These are phyloP conservation scores for Nemophila menziesii DNA, from an alignment of 257 asterid genomes.

Conservation along the genomic window DNA sequence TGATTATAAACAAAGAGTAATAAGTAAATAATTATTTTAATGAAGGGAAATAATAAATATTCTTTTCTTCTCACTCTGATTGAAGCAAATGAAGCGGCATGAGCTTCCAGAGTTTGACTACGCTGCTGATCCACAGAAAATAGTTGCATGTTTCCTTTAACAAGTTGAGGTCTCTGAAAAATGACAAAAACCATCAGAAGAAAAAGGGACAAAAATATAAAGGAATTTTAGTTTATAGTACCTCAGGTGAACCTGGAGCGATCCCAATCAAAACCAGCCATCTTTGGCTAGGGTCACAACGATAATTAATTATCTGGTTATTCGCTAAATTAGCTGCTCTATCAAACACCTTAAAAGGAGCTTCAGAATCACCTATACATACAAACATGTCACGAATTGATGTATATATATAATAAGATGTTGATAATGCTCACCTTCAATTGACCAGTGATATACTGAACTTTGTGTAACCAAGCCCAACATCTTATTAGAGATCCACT, in stretches of 20 bases:
- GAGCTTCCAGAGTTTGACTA: constrained; percentile 97
- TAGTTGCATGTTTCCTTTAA: constrained; percentile 93
- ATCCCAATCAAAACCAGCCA: constrained; percentile 97
- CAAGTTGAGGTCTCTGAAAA: constrained; percentile 79
- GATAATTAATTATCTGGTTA: constrained; percentile 86
- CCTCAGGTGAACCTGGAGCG: constrained; percentile 98
- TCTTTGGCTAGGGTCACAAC: constrained; percentile 91
- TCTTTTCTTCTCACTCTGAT: no score
- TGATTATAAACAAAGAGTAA: constrained; percentile 19
- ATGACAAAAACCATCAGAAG: constrained; percentile 4
- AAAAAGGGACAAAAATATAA: constrained; percentile 4
- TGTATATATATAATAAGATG: constrained; percentile 1
- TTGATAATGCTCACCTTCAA: constrained; percentile 44
- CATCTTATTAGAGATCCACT: constrained; percentile 88
- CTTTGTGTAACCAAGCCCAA: constrained; percentile 88
- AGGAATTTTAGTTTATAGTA: constrained; percentile 4
- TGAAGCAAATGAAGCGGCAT: constrained; percentile 89
- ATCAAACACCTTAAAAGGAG: constrained; percentile 90
- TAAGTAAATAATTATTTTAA: constrained; percentile 4
- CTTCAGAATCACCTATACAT: constrained; percentile 72
- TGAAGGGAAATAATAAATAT: constrained; percentile 10
- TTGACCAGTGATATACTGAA: constrained; percentile 87
- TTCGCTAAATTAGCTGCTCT: constrained; percentile 84
- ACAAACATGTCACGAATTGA: constrained; percentile 12
- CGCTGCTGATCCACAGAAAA: constrained; percentile 93